A percentile compares a stretch with the other conserved stretches of the same genome.
Evolutionary conservation across 176 grass and related monocot genomes (phyloP).

Genomic region (Oryza coarctata): DNA sequence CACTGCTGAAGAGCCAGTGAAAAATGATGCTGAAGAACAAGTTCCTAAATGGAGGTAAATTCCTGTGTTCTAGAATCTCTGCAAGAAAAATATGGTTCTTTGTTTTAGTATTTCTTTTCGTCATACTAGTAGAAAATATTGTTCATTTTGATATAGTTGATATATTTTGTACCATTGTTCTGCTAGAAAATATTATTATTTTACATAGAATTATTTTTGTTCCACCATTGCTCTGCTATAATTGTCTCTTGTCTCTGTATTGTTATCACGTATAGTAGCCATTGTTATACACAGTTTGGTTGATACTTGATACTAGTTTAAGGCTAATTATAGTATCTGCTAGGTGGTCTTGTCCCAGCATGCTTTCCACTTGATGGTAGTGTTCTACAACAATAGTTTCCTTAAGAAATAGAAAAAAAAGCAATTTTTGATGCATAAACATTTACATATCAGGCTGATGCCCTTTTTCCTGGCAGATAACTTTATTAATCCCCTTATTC

Average conservation of each 20-base stretch:
- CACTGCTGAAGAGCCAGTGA: slow-evolving; percentile 18
- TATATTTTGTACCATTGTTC: not conserved
- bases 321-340: not conserved
- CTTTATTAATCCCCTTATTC: not conserved
- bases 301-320: not conserved
- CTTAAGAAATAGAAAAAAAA: not conserved
- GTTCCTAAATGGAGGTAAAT: slow-evolving; percentile 40
- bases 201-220: not conserved
- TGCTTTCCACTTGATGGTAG: slow-evolving; percentile 5
- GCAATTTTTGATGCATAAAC: not conserved
- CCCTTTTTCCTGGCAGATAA: not conserved
- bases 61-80: not conserved
- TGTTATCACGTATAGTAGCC: not conserved
- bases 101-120: not conserved
- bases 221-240: not conserved
- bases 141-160: not conserved
- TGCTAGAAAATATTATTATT: not conserved
- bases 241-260: not conserved
- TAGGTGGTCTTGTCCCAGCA: not conserved
- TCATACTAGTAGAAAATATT: slow-evolving; percentile 16
- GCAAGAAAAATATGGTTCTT: not conserved
- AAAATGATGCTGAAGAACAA: slow-evolving; percentile 28
- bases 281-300: too few relatives aligned
- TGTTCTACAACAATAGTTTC: not conserved
- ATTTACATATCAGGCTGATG: not conserved